These are phyloP conservation scores for Lipomyces spencermartinsiae DNA, from an alignment of 805 yeast species.

Conservation along the genomic window DNA sequence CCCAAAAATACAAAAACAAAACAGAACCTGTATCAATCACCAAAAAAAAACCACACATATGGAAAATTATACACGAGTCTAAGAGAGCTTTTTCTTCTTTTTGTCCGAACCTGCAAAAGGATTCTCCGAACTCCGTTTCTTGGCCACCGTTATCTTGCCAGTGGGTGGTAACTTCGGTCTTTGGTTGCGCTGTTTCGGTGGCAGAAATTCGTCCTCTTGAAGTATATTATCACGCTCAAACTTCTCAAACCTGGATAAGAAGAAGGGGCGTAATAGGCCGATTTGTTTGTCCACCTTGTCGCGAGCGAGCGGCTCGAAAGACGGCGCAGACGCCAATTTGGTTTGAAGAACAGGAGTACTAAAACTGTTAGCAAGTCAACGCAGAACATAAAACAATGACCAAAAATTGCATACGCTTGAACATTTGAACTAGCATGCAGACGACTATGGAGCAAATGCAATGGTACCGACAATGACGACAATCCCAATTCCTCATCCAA, in stretches of 20 bases:
- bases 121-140: conserved; percentile 63
- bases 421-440: conserved; percentile 58
- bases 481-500: conserved; percentile 89
- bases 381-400: neutral
- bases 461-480: conserved; percentile 82
- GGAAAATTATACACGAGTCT: neutral
- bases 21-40: conserved; percentile 6
- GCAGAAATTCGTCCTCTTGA: conserved; percentile 83
- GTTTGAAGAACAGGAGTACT: conserved; percentile 51
- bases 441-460: conserved; percentile 82
- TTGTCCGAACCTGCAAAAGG: conserved; percentile 49
- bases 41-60: neutral
- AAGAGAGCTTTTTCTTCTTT: conserved; percentile 21
- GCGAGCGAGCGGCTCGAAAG: conserved; percentile 59
- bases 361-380: neutral
- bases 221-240: conserved; percentile 38
- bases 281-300: conserved; percentile 60
- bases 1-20: conserved; percentile 10
- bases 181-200: conserved; percentile 74
- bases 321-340: conserved; percentile 64
- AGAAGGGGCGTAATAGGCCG: conserved; percentile 65
- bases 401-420: conserved; percentile 21
- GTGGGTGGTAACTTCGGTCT: conserved; percentile 89
- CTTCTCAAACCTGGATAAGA: conserved; percentile 44
- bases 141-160: conserved; percentile 76